These are phyloP conservation scores for Amanita jacksonii DNA, from an alignment of 768 basidiomycete species.

Conservation along the genomic window DNA sequence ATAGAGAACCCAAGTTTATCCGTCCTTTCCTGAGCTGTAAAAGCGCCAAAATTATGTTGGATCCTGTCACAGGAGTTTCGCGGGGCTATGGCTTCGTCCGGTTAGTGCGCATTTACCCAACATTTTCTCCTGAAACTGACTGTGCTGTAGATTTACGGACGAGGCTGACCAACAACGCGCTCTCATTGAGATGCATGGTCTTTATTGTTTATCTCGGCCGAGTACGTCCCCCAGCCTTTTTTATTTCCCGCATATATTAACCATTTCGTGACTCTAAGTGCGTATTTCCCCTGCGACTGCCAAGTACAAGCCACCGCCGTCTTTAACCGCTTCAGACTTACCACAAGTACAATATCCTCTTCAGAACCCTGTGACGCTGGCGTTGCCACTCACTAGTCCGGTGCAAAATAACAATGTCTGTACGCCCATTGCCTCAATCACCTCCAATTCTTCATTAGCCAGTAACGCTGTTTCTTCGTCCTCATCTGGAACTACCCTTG, in stretches of 20 bases:
- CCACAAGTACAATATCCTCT: slow-evolving; percentile 38
- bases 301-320: slow-evolving; percentile 62
- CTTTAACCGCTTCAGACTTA: slow-evolving; percentile 30
- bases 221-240: slow-evolving; percentile 41
- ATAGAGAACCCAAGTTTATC: slow-evolving; percentile 83
- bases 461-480: slow-evolving; percentile 31
- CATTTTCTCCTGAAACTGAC: slow-evolving; percentile 11
- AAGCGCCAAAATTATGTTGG: slow-evolving; percentile 93
- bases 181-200: slow-evolving; percentile 84
- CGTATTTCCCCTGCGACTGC: slow-evolving; percentile 86
- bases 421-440: slow-evolving; percentile 49
- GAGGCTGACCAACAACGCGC: slow-evolving; percentile 86
- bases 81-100: slow-evolving; percentile 91
- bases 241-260: slow-evolving; percentile 22
- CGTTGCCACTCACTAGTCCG: slow-evolving; percentile 37
- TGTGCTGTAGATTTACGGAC: slow-evolving; percentile 60
- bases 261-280: slow-evolving; percentile 41
- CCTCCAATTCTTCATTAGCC: slow-evolving; percentile 26
- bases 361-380: slow-evolving; percentile 30
- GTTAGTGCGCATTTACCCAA: slow-evolving; percentile 26
- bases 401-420: slow-evolving; percentile 58
- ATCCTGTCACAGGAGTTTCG: slow-evolving; percentile 81
- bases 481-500: slow-evolving; percentile 38
- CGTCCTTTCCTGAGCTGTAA: slow-evolving; percentile 86
- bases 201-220: slow-evolving; percentile 82